Evolutionary conservation across 176 grass and related monocot genomes (phyloP).

Genomic region (Neostapfia colusana): DNA sequence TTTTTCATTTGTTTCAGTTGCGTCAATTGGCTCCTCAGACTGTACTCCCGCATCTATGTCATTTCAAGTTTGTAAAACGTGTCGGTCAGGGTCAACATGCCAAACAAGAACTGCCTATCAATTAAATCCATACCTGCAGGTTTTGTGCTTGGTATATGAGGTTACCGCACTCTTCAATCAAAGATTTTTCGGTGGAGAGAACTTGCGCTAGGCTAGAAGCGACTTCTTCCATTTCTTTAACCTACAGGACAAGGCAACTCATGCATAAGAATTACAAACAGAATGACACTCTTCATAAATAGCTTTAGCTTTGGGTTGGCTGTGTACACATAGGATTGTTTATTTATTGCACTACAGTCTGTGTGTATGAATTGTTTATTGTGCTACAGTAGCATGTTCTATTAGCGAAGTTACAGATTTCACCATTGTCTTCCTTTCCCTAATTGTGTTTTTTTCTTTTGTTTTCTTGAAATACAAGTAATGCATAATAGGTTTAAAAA

Average conservation of each 20-base stretch:
- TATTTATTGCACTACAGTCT: no score
- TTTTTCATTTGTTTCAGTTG: slow-evolving; percentile 47
- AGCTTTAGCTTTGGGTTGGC: neutral
- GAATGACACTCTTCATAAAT: neutral
- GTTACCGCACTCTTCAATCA: slow-evolving; percentile 76
- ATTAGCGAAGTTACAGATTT: neutral
- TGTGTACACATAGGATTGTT: neutral
- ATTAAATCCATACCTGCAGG: slow-evolving; percentile 61
- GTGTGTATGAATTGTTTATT: no score
- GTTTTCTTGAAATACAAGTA: neutral
- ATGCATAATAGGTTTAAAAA: neutral
- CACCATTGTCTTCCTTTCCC: neutral
- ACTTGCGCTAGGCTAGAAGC: slow-evolving; percentile 57
- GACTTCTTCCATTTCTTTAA: slow-evolving; percentile 50
- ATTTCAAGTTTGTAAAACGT: neutral
- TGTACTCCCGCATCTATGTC: slow-evolving; percentile 70
- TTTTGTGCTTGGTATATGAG: slow-evolving; percentile 60
- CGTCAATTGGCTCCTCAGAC: slow-evolving; percentile 63
- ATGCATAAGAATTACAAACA: neutral
- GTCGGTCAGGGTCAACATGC: neutral
- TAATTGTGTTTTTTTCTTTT: neutral
- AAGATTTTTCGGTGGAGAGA: slow-evolving; percentile 48
- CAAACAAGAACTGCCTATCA: neutral
- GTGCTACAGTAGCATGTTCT: neutral
- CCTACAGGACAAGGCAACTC: slow-evolving; percentile 36